phyloP scores from a whole-genome alignment of 169 alveolate genomes.

The Plasmodium malariae region DNA sequence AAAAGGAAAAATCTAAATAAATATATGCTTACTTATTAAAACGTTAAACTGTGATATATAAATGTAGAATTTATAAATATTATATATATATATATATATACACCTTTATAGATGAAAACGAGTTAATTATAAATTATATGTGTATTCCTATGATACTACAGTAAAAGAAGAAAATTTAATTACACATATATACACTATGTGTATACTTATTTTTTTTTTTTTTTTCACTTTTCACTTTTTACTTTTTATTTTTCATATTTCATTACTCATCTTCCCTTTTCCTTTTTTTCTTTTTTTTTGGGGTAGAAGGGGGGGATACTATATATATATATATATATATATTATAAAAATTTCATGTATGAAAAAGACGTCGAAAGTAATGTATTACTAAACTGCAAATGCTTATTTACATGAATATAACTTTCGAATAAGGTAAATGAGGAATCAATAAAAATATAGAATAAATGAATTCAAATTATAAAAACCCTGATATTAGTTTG shows the following conservation, averaged over 20 bases:
- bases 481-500: constrained; percentile 29
- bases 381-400: constrained; percentile 21
- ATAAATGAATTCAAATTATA: constrained; percentile 36
- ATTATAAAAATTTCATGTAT: constrained; percentile 3
- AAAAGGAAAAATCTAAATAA: constrained; percentile 17
- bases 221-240: too few relatives aligned
- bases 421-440: not conserved
- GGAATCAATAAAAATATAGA: not conserved
- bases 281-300: constrained; percentile 2
- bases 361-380: not conserved
- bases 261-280: too few relatives aligned
- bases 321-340: too few relatives aligned
- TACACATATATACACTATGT: constrained; percentile 19
- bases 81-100: not conserved
- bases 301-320: too few relatives aligned
- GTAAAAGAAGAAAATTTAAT: constrained; percentile 10
- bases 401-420: constrained; percentile 10
- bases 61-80: constrained; percentile 24
- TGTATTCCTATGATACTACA: constrained; percentile 62
- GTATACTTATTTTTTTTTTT: not conserved
- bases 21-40: constrained; percentile 13
- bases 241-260: too few relatives aligned
- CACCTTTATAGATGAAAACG: constrained; percentile 24
- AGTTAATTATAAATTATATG: constrained; percentile 31
- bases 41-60: constrained; percentile 8